These are phyloP conservation scores for Apiospora sp. DNA, from an alignment of 2,329 filamentous ascomycete genomes.

Conservation along the genomic window DNA sequence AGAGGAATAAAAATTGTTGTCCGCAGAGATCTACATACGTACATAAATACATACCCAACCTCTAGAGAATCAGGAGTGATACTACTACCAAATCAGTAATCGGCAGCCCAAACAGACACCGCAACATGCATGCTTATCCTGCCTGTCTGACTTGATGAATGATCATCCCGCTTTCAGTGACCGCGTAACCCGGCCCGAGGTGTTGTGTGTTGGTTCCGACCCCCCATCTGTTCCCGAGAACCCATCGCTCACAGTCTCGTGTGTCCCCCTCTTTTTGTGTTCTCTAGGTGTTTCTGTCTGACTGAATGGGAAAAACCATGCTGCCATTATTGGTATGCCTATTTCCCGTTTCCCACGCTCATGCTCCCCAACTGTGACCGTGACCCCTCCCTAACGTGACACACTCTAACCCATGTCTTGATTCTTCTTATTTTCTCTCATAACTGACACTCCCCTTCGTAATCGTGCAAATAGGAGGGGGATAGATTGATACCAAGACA, in stretches of 20 bases:
- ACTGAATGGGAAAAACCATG: background rate
- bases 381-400: conserved; percentile 5
- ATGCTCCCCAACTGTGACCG: background rate
- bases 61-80: background rate
- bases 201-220: conserved; percentile 5
- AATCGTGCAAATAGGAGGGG: background rate
- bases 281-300: background rate
- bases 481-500: background rate
- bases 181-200: background rate
- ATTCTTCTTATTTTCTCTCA: background rate
- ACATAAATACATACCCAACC: background rate
- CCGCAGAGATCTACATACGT: background rate
- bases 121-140: background rate
- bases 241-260: background rate
- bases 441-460: background rate
- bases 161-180: background rate
- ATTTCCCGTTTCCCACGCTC: background rate
- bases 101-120: background rate
- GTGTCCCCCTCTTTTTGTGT: background rate
- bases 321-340: background rate
- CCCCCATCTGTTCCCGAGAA: background rate
- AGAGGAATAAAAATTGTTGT: background rate
- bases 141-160: background rate
- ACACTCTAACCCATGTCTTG: conserved; percentile 15
- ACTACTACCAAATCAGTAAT: background rate